phyloP scores from a whole-genome alignment of 371 early-diverging fungal species.

The Mucor indicus region DNA sequence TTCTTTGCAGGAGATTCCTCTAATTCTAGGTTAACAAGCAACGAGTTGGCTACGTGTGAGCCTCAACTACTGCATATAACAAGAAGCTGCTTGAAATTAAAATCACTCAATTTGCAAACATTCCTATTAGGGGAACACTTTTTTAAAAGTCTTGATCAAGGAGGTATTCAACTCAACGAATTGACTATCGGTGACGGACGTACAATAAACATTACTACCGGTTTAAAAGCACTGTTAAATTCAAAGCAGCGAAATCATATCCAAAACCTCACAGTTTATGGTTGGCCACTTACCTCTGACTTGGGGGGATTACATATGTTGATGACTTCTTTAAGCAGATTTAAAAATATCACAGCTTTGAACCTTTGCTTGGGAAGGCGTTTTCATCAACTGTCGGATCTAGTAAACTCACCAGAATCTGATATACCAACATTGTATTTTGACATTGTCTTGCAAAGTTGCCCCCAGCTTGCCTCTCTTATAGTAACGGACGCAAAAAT shows the following conservation, averaged over 20 bases:
- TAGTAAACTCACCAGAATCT: not conserved
- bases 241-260: slow-evolving; percentile 1
- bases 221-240: not conserved
- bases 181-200: not conserved
- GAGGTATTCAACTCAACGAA: not conserved
- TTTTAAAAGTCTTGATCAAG: not conserved
- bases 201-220: not conserved
- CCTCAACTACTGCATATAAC: not conserved
- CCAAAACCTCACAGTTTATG: not conserved
- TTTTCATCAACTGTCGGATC: not conserved
- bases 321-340: not conserved
- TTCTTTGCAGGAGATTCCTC: not conserved
- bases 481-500: not conserved
- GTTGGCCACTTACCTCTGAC: not conserved
- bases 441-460: not conserved
- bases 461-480: not conserved
- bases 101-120: not conserved
- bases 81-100: not conserved
- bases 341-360: not conserved
- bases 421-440: not conserved
- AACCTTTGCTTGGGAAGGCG: not conserved
- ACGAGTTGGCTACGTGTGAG: not conserved
- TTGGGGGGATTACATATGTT: not conserved
- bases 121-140: not conserved
- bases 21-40: not conserved